Evolutionary conservation across 139 green algal genomes (phyloP).

Genomic region (Spirogloea muscicola): DNA sequence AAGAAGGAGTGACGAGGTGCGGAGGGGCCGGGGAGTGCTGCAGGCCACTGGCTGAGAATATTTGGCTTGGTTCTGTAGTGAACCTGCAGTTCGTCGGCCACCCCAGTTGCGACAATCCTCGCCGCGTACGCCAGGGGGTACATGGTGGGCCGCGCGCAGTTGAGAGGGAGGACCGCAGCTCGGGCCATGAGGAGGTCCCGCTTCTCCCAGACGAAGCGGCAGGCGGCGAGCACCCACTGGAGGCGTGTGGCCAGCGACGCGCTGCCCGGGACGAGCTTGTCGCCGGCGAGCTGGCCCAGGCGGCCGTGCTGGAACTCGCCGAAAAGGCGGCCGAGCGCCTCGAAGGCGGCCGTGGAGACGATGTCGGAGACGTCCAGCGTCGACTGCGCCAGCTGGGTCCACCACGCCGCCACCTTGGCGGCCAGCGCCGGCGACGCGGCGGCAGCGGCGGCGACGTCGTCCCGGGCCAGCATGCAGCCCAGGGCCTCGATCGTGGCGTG

Average conservation of each 20-base stretch:
- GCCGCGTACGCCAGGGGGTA: conserved; percentile 32
- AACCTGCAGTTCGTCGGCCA: conserved; percentile 15
- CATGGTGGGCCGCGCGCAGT: conserved; percentile 15
- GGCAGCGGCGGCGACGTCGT: conserved; percentile 16
- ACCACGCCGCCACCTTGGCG: conserved; percentile 28
- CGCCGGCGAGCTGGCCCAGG: conserved; percentile 13
- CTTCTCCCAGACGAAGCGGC: conserved; percentile 19
- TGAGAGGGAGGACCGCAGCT: conserved; percentile 2
- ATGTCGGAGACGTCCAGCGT: conserved; percentile 29
- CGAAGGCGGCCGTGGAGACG: conserved; percentile 30
- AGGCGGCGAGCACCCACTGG: conserved; percentile 27
- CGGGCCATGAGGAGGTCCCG: conserved; percentile 35
- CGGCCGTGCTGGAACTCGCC: conserved; percentile 23
- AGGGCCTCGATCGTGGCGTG: conserved; percentile 26
- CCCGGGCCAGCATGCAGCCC: conserved; percentile 18
- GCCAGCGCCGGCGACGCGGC: conserved; percentile 3
- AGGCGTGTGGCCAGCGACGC: not conserved
- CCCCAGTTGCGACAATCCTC: conserved; percentile 11
- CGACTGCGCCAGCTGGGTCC: conserved; percentile 17
- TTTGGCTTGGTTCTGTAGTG: too few species aligned
- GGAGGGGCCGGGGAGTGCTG: too few species aligned
- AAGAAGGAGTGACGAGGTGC: not conserved
- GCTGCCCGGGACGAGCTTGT: conserved; percentile 21
- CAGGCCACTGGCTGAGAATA: too few species aligned
- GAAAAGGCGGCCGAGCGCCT: conserved; percentile 33